Evolutionary conservation across 495 filamentous ascomycete species (phyloP), one percentile per base, ranked within the genome.

Genomic region (Neohortaea acidophila): DNA sequence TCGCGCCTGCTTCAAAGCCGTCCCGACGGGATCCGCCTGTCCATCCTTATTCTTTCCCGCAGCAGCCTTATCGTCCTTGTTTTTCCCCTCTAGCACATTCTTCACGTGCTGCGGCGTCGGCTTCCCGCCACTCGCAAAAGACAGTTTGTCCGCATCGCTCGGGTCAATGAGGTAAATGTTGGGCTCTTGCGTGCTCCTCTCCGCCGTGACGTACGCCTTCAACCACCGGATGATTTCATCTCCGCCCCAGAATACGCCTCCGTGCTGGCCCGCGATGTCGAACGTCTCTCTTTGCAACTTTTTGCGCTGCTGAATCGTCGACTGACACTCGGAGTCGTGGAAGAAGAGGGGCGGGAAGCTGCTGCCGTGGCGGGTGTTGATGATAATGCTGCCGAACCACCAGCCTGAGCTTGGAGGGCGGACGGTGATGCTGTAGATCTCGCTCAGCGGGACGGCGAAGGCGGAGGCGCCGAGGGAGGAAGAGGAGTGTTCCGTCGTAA

Each of bases 321-420:
- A 85, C 58, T 93, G 81, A 58, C 89, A 97, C 65, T 97, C 91
- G 38, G 70, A 80, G 50, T 97, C 89, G 48, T 97, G 89, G 59
- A 97, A 97, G 59, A 97, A 97, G 3, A 97, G 64, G 8, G 91
- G 84, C 0, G 89, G 89, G 51, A 94, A 94, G 52, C 75, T 81
- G 55, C 94, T 84, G 2, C 91, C 89, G 2, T 77, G 77, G 4
- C 82, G 66, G 0, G 81, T 83, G 49, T 96, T 96, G 58, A 96
- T 83, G 26, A 97, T 79, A 3, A 96, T 49, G 49, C 82, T 91
- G 27, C 89, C 89, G 58, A 84, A 94, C 89, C 91, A 96, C 89
- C 89, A 97, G 17, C 89, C 89, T 13, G 93, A 56, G 57, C 82
- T 94, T 13, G 89, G 89, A 5, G 91, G 89, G 6, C 89, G 74